Evolutionary conservation across 2,329 filamentous ascomycete genomes (phyloP), one percentile per base, ranked within the genome.

Genomic region (Fusarium pseudoanthophilum): DNA sequence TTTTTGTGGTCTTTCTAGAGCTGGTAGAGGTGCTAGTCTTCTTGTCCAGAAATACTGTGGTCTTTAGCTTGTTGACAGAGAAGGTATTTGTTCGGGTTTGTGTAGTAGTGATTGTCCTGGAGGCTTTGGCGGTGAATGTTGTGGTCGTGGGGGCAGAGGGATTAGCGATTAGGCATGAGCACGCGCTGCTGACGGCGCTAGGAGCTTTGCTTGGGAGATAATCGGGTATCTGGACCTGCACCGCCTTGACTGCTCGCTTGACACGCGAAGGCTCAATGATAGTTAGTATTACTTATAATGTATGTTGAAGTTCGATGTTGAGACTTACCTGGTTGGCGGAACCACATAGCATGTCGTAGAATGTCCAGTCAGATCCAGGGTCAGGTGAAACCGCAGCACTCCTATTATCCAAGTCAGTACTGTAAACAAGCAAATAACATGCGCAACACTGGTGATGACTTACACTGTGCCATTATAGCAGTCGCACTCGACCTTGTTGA

Each of bases 251-350:
- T 1, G 42, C 28, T 49, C 60, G 36, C 5, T 60, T 63, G 3
- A 5, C 8, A 11, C 28, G 42, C 60, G 9, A 11, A 14, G 53
- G 36, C 60, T 63, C 5, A 5, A 21, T 16, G 1, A 14, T 1
- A n/a, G 9, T 63, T 16, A 63, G 30, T 3, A 18, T 32, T 9
- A 2, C 18, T 36, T 13, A 2, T 4, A 4, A 16, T 51, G 16
- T 4, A 4, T 26, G 5, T 51, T 0, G 2, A n/a, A 34, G 11
- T 5, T 20, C 11, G 18, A 1, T 1, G 1, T 5, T 26, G 10
- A 15, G 16, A 24, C 55, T 26, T 34, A 24, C 24, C 6, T 20
- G 8, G 15, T 21, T 37, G 24, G 49, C 39, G 15, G 49, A 61
- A 37, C 4, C 5, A 7, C 49, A 57, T 4, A 4, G 0, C 13